phyloP scores from a whole-genome alignment of 495 filamentous ascomycete species.

The Penicillium cinerascens region DNA sequence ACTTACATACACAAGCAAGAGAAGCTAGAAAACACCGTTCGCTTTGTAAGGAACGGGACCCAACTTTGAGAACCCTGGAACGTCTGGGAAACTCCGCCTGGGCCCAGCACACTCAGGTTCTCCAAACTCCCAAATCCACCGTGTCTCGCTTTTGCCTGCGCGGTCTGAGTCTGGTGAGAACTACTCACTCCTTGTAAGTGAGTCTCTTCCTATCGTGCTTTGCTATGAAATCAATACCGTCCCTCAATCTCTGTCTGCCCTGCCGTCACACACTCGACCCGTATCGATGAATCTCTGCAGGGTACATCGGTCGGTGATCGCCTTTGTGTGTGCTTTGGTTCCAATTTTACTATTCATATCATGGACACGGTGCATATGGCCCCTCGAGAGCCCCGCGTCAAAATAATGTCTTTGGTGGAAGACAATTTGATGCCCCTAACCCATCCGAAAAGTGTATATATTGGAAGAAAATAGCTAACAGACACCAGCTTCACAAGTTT shows the following conservation, averaged over 20 bases:
- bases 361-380: conserved; percentile 17
- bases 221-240: conserved; percentile 1
- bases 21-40: neutral
- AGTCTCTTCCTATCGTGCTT: neutral
- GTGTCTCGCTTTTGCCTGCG: conserved; percentile 31
- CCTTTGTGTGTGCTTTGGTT: neutral
- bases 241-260: conserved; percentile 19
- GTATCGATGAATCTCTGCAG: conserved; percentile 5
- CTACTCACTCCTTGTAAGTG: conserved; percentile 35
- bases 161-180: conserved; percentile 32
- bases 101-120: conserved; percentile 15
- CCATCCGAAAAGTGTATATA: neutral
- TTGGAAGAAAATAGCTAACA: conserved; percentile 10
- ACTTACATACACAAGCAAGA: neutral
- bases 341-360: conserved; percentile 2
- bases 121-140: conserved; percentile 16
- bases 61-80: conserved; percentile 5
- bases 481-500: conserved; percentile 18
- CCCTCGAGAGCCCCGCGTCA: neutral
- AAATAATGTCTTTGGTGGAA: neutral
- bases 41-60: conserved; percentile 31
- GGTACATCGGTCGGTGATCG: neutral
- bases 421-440: neutral
- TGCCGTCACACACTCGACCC: conserved; percentile 15
- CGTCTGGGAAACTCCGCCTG: conserved; percentile 20